Evolutionary conservation across 768 basidiomycete species (phyloP), one percentile per base, ranked within the genome.

Genomic region (Leccinum sublutescens): DNA sequence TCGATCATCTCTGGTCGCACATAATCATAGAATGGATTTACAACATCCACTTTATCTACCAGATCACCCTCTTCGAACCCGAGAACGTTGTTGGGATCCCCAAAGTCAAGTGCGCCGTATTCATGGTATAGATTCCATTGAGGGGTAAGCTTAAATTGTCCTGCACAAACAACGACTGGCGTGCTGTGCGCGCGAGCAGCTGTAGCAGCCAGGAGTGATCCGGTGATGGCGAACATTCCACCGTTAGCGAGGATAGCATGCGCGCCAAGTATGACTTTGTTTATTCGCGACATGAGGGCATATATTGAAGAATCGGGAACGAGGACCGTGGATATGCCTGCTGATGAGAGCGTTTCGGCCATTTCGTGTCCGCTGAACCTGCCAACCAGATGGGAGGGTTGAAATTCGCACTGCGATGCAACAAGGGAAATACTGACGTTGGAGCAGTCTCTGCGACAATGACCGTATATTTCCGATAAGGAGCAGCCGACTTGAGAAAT

Each of bases 191-290:
- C 89, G 57, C 85, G 85, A 36, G 95, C 95, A 51, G 95, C 94
- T 23, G 89, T 85, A 4, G 91, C 93, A 2, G 88, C 91, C 47
- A 95, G 79, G 17, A 94, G 81, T 2, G 93, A 89, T 19, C 95
- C 95, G 1, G 90, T 83, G 48, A 91, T 83, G 15, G 92, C 90
- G 72, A 96, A 95, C 83, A 98, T 89, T 14, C 95, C 95, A 14
- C 97, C 97, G 68, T 98, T 96, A 25, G 96, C 95, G 52, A 97
- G 86, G 67, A 98, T 89, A n/a, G 91, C 87, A 74, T 98, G 96
- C 11, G 95, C 90, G 29, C 95, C 93, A 50, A 99, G 81, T 59
- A 99, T 86, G 65, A 98, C 89, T 75, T 99, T 99, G 78, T 95
- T 96, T 61, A 96, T 91, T 60, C 96, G 87, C 5, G 97, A 96